phyloP scores from a whole-genome alignment of 371 early-diverging fungal species.

The Mortierella sp. region DNA sequence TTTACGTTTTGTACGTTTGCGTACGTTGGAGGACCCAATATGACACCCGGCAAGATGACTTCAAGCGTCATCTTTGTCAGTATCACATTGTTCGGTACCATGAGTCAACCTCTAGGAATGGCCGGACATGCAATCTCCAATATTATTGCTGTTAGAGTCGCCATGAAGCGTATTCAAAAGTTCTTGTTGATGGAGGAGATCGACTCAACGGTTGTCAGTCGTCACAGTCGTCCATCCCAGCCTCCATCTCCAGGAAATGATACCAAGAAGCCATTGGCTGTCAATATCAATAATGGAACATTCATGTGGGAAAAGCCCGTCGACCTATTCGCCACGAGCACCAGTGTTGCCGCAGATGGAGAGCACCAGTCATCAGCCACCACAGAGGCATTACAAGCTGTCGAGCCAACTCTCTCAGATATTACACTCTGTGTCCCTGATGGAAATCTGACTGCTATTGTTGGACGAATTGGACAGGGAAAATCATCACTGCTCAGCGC shows the following conservation, averaged over 20 bases:
- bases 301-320: slow-evolving; percentile 66
- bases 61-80: slow-evolving; percentile 46
- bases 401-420: slow-evolving; percentile 65
- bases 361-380: slow-evolving; percentile 25
- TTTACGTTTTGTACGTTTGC: slow-evolving; percentile 31
- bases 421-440: slow-evolving; percentile 73
- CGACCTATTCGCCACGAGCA: neutral
- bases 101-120: slow-evolving; percentile 33
- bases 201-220: slow-evolving; percentile 67
- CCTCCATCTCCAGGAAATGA: neutral
- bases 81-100: slow-evolving; percentile 39
- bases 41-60: slow-evolving; percentile 51
- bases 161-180: slow-evolving; percentile 33
- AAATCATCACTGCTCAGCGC: slow-evolving; percentile 87
- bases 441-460: slow-evolving; percentile 80
- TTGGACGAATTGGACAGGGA: slow-evolving; percentile 90
- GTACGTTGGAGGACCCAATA: slow-evolving; percentile 36
- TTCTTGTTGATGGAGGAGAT: slow-evolving; percentile 48
- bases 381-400: neutral
- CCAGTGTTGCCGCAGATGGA: neutral
- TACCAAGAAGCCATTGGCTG: slow-evolving; percentile 21
- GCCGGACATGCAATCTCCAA: slow-evolving; percentile 26
- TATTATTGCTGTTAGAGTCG: slow-evolving; percentile 31
- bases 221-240: slow-evolving; percentile 39
- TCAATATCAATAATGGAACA: slow-evolving; percentile 59